Evolutionary conservation across 768 basidiomycete species (phyloP).

Genomic region (Leccinum subgranulosum): DNA sequence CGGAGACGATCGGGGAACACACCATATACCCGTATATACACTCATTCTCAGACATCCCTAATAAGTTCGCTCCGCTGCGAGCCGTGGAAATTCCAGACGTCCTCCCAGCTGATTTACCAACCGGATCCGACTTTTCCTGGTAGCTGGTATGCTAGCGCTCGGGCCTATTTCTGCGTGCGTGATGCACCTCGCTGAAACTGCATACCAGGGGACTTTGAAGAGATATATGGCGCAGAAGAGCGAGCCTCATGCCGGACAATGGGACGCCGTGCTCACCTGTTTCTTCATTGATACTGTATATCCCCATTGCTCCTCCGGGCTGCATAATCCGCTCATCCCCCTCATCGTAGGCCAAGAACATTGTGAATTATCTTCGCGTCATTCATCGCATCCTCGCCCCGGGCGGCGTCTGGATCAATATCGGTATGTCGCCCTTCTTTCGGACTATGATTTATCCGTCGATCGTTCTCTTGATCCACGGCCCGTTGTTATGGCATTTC

Average conservation of each 20-base stretch:
- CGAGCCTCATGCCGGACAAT: constrained; percentile 71
- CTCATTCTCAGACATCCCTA: constrained; percentile 80
- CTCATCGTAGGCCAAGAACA: constrained; percentile 74
- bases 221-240: constrained; percentile 71
- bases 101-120: constrained; percentile 66
- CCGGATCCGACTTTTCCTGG: constrained; percentile 71
- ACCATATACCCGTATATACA: constrained; percentile 89
- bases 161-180: no score
- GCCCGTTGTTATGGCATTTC: constrained; percentile 92
- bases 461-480: constrained; percentile 32
- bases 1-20: constrained; percentile 62
- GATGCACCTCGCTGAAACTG: not conserved
- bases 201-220: constrained; percentile 80
- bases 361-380: constrained; percentile 83
- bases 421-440: constrained; percentile 34
- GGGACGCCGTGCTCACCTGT: constrained; percentile 90
- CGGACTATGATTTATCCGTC: not conserved
- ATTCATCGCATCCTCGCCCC: constrained; percentile 80
- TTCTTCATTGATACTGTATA: constrained; percentile 95
- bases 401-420: constrained; percentile 86
- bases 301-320: no score
- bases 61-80: constrained; percentile 61
- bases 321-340: no score
- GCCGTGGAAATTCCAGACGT: constrained; percentile 80
- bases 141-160: constrained; percentile 58